Base-by-base conservation (phyloP, 768 basidiomycete species). In the Tylopilus sp. region DNA sequence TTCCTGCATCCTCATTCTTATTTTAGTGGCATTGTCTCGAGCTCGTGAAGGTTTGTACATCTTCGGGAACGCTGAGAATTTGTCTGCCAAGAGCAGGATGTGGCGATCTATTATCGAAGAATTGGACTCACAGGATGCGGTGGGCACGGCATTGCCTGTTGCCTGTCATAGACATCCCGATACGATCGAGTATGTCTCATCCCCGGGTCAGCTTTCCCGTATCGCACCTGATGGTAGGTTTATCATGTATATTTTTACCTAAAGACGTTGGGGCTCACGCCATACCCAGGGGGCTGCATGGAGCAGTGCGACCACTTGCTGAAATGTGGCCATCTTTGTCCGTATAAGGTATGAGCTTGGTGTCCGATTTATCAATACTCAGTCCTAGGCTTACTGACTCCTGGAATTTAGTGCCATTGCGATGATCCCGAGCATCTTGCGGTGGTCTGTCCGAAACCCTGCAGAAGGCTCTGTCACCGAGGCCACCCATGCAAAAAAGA, bases 31-130 rank as follows among this genome's bases (percentile, higher is more conserved):
- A 0, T 64, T 91, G 4, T 88, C 87, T 20, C 76, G 88, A 20
- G 88, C 88, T 4, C 77, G 80, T 44, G 80, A 91, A 53, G 88
- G 88, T 5, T 69, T 91, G 2, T 90, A 76, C 59, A 79, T 91
- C 28, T 67, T 91, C 4, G 88, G 89, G 21, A 88, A 88, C 47
- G 79, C 83, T 0, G 63, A 73, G 0, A 78, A 81, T 38, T 61
- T 87, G 39, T 69, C 76, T 4, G 67, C 73, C 15, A 72, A 69
- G 50, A 81, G 78, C 51, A 45, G 61, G 10, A 85, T 83, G 68
- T 90, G 87, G 88, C 64, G 62, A 1, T 68, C 63, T 0, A 72
- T 88, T 13, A 66, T 86, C 2, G 73, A 82, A n/a, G 77, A 83
- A 57, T 69, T 90, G 39, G 77, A 81, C 31, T 58, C 56, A 3